Conservation (phyloP, 495 filamentous ascomycete species). For the Penicillium coprophilum region DNA sequence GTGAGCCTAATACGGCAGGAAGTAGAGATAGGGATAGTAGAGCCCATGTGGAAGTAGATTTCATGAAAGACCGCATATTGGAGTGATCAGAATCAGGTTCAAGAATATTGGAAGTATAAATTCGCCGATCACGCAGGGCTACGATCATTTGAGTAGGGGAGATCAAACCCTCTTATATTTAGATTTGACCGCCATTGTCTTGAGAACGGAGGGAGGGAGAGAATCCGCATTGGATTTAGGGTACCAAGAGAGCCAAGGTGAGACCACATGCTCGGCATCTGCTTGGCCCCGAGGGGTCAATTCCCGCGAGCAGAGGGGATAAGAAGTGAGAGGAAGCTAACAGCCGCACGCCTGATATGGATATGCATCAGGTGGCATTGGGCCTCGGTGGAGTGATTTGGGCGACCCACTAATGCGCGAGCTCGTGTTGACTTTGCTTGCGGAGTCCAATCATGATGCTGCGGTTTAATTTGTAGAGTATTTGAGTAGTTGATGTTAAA, state of each 20-base stretch:
- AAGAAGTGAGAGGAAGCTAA: neutral
- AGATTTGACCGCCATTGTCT: neutral
- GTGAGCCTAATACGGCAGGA: conserved; percentile 15
- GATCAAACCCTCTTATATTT: conserved; percentile 6
- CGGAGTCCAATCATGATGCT: neutral
- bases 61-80: conserved; percentile 14
- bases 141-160: neutral
- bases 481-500: neutral
- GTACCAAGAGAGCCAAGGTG: conserved; percentile 1
- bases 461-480: no score
- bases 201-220: neutral
- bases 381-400: neutral
- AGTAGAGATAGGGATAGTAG: conserved; percentile 14
- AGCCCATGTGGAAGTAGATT: conserved; percentile 12
- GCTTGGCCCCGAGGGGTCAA: conserved; percentile 2
- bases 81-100: neutral
- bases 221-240: conserved; percentile 1
- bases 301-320: neutral
- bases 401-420: conserved; percentile 1
- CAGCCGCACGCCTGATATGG: conserved; percentile 9
- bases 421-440: neutral
- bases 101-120: neutral
- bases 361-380: conserved; percentile 8
- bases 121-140: neutral
- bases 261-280: conserved; percentile 3